Evolutionary conservation across 2,329 filamentous ascomycete species (phyloP).

Genomic region (Ilyonectria mors-panacis): DNA sequence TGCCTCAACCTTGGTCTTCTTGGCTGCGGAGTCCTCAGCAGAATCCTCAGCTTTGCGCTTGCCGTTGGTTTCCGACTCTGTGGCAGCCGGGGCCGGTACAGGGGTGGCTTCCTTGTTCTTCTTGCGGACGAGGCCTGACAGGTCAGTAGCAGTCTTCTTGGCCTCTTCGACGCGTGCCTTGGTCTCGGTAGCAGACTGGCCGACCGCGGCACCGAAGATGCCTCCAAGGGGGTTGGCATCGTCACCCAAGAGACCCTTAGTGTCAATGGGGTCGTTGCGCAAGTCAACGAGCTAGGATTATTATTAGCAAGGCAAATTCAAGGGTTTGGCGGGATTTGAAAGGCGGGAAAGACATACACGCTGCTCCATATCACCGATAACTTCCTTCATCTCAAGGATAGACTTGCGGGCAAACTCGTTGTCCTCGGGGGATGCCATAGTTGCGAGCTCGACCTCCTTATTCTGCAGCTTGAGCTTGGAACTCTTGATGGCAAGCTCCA

Average conservation of each 20-base stretch:
- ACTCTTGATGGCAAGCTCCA: conserved; percentile 81
- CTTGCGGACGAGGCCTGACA: conserved; percentile 82
- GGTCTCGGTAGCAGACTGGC: conserved; percentile 72
- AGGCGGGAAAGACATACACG: conserved; percentile 66
- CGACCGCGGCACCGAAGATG: conserved; percentile 74
- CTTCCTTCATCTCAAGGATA: conserved; percentile 82
- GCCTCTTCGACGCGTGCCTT: conserved; percentile 79
- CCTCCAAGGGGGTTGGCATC: conserved; percentile 65
- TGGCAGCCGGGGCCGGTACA: conserved; percentile 42
- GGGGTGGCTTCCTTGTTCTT: conserved; percentile 63
- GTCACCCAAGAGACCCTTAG: conserved; percentile 56
- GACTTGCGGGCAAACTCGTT: conserved; percentile 73
- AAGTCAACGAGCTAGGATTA: conserved; percentile 75
- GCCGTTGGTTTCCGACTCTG: conserved; percentile 55
- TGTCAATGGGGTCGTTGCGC: conserved; percentile 68
- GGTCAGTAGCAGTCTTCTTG: conserved; percentile 80
- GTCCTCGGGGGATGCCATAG: conserved; percentile 75
- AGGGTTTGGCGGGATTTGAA: not conserved
- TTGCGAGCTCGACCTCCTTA: conserved; percentile 77
- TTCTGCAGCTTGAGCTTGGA: conserved; percentile 79
- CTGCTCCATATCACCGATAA: conserved; percentile 84
- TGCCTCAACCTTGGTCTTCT: conserved; percentile 53
- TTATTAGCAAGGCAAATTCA: conserved; percentile 17
- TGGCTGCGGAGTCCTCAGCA: conserved; percentile 49
- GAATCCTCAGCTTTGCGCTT: conserved; percentile 55